These are phyloP conservation scores for Exophiala bonariae DNA, from an alignment of 2,329 filamentous ascomycete genomes.

Conservation along the genomic window DNA sequence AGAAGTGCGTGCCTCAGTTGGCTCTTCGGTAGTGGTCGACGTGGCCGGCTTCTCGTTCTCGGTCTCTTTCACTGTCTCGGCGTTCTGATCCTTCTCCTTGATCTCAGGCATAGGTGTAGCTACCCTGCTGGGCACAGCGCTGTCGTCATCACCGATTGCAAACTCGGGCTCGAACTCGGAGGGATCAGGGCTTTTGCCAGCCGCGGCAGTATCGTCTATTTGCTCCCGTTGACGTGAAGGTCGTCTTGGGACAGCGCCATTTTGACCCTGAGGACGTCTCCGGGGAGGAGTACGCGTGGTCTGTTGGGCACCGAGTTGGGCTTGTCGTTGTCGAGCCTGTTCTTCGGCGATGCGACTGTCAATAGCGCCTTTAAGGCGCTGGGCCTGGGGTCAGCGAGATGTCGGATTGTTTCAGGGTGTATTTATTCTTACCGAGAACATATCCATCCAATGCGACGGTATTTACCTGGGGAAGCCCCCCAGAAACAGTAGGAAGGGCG, in stretches of 20 bases:
- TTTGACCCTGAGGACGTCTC: conserved; percentile 32
- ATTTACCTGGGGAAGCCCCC: conserved; percentile 5
- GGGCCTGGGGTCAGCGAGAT: conserved; percentile 11
- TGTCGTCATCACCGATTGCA: conserved; percentile 78
- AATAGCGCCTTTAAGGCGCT: conserved; percentile 83
- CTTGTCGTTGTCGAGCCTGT: conserved; percentile 71
- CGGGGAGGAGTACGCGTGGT: conserved; percentile 46
- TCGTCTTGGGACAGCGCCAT: conserved; percentile 30
- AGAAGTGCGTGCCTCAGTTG: conserved; percentile 12
- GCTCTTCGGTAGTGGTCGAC: conserved; percentile 28
- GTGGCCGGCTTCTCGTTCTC: conserved; percentile 29
- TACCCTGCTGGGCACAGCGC: conserved; percentile 56
- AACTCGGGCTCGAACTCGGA: conserved; percentile 86
- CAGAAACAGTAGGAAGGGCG: too few species aligned
- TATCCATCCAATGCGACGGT: conserved; percentile 29
- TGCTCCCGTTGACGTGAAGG: conserved; percentile 35
- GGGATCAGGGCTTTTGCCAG: conserved; percentile 71
- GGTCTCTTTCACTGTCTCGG: conserved; percentile 23
- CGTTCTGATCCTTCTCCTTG: conserved; percentile 32
- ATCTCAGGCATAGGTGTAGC: conserved; percentile 57
- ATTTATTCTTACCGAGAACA: conserved; percentile 26
- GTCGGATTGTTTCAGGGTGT: not conserved
- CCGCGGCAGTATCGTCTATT: conserved; percentile 41
- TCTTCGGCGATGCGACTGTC: conserved; percentile 88
- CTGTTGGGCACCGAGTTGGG: conserved; percentile 37